Evolutionary conservation across 805 yeast genomes (phyloP).

Genomic region (Kazachstania africana): DNA sequence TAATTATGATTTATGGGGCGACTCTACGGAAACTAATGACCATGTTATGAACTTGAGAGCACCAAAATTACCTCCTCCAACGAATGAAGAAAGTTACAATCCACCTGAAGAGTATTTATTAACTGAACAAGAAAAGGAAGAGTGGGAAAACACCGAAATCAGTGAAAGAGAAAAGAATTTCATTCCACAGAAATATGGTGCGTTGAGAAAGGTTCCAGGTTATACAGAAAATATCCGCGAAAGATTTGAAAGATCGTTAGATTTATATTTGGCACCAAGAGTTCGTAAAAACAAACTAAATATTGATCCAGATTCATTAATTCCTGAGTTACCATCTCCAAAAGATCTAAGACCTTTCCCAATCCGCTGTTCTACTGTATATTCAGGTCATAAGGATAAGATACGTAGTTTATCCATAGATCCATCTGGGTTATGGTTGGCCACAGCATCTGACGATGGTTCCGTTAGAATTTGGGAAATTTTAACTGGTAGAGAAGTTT

Average conservation of each 20-base stretch:
- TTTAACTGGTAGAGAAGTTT: conserved; percentile 87
- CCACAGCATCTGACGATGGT: conserved; percentile 97
- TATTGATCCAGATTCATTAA: conserved; percentile 90
- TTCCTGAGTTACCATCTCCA: conserved; percentile 95
- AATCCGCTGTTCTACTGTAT: conserved; percentile 72
- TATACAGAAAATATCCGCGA: conserved; percentile 79
- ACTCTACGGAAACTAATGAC: conserved; percentile 45
- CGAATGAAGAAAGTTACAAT: conserved; percentile 90
- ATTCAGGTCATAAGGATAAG: conserved; percentile 72
- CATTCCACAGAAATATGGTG: conserved; percentile 67
- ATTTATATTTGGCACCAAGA: conserved; percentile 91
- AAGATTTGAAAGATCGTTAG: conserved; percentile 87
- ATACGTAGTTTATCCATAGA: conserved; percentile 76
- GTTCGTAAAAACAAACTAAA: conserved; percentile 81
- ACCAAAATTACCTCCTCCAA: conserved; percentile 92
- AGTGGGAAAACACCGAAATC: conserved; percentile 62
- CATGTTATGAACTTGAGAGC: conserved; percentile 90
- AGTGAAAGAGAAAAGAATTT: conserved; percentile 69
- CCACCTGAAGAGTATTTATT: conserved; percentile 93
- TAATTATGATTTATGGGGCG: conserved; percentile 79
- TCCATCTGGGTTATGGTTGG: conserved; percentile 87
- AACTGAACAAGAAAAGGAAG: conserved; percentile 61
- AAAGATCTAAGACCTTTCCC: conserved; percentile 96
- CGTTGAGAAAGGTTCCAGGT: conserved; percentile 90
- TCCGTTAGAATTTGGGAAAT: conserved; percentile 95